phyloP scores from a whole-genome alignment of 306 rosid species.

The Gleditsia sinensis region DNA sequence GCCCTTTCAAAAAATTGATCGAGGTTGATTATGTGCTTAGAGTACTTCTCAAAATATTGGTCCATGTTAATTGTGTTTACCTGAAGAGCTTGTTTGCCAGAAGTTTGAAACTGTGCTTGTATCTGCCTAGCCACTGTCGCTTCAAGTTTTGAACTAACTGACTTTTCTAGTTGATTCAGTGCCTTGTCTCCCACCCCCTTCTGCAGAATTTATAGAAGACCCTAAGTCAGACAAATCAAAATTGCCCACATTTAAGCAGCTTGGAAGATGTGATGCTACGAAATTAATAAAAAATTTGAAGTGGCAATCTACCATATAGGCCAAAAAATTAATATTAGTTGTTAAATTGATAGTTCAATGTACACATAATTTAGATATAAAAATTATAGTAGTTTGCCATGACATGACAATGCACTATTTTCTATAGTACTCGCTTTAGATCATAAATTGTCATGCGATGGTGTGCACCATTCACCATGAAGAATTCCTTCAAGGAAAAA shows the following conservation, averaged over 20 bases:
- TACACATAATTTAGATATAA: constrained; percentile 10
- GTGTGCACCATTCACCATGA: constrained; percentile 14
- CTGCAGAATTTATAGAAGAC: constrained; percentile 46
- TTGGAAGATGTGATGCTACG: not conserved
- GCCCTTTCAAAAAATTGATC: not conserved
- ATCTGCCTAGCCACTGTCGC: constrained; percentile 66
- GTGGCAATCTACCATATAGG: constrained; percentile 14
- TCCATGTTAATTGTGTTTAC: constrained; percentile 40
- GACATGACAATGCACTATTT: constrained; percentile 14
- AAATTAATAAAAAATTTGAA: not conserved
- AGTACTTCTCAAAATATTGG: not conserved
- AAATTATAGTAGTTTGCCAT: constrained; percentile 9
- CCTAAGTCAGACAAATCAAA: constrained; percentile 30
- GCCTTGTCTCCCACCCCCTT: constrained; percentile 78
- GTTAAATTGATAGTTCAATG: constrained; percentile 6
- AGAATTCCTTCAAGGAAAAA: constrained; percentile 13
- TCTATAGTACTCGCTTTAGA: not conserved
- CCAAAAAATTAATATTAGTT: constrained; percentile 14
- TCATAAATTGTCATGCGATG: not conserved
- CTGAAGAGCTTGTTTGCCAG: constrained; percentile 80
- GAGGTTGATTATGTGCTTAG: constrained; percentile 19
- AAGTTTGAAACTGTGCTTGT: constrained; percentile 71
- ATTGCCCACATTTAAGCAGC: not conserved
- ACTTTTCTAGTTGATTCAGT: constrained; percentile 64
- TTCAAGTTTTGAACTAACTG: constrained; percentile 66